Evolutionary conservation across 371 early-diverging fungal genomes (phyloP).

Genomic region (Mortierella sp.): DNA sequence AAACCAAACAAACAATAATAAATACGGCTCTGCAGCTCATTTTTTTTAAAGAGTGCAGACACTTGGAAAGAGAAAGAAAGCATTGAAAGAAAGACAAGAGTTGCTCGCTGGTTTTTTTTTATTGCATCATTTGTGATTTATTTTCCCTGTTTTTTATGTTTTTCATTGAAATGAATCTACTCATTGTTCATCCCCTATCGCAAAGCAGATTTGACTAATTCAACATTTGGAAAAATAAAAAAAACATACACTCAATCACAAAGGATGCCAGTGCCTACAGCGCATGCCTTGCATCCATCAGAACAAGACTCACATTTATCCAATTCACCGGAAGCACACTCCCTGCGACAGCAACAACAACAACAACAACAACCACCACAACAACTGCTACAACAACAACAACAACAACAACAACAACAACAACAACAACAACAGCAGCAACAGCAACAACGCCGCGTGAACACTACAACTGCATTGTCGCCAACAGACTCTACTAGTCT

Average conservation of each 20-base stretch:
- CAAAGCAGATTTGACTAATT: neutral
- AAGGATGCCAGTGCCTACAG: conserved; percentile 34
- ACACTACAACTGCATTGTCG: neutral
- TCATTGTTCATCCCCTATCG: no score
- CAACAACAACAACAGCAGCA: neutral
- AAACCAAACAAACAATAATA: neutral
- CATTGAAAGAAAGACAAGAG: neutral
- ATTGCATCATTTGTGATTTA: neutral
- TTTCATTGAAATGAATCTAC: neutral
- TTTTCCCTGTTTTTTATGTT: neutral
- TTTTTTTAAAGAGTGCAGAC: neutral
- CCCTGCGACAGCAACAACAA: neutral
- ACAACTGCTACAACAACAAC: neutral
- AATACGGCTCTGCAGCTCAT: neutral
- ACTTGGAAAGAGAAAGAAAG: neutral
- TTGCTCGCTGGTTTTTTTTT: neutral
- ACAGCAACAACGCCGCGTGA: neutral
- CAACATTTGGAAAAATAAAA: neutral
- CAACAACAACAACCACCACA: neutral
- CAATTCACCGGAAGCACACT: neutral
- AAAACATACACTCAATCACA: neutral
- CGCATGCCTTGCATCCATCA: conserved; percentile 22
- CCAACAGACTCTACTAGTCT: neutral
- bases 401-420: no score
- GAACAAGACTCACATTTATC: conserved; percentile 5